These are phyloP conservation scores for Coniochaeta hoffmannii DNA, from an alignment of 2,329 filamentous ascomycete species.

Conservation along the genomic window DNA sequence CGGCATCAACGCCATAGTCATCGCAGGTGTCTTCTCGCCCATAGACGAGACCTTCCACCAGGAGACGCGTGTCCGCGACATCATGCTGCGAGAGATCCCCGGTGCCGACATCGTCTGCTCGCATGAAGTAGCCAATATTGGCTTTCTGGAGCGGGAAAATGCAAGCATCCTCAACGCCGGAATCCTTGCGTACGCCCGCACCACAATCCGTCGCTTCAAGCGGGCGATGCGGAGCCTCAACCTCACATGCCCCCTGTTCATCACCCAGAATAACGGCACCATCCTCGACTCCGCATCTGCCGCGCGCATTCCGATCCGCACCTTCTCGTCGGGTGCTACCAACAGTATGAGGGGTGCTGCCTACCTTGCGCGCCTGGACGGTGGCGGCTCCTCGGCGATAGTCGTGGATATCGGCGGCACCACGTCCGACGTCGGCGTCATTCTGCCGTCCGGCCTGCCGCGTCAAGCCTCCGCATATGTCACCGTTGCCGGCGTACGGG, in stretches of 20 bases:
- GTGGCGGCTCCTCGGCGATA: conserved; percentile 18
- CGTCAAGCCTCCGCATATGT: conserved; percentile 37
- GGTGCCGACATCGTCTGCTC: conserved; percentile 20
- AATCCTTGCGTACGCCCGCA: conserved; percentile 36
- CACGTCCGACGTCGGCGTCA: conserved; percentile 41
- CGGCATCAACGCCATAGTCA: conserved; percentile 34
- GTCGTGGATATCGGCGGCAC: conserved; percentile 49
- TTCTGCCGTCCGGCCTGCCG: conserved; percentile 40
- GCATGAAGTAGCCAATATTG: conserved; percentile 26
- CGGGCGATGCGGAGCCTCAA: conserved; percentile 33
- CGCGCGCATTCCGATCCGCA: conserved; percentile 35
- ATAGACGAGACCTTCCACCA: conserved; percentile 46
- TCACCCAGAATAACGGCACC: conserved; percentile 45
- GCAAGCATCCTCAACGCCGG: conserved; percentile 46
- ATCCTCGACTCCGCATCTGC: conserved; percentile 32
- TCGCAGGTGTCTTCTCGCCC: conserved; percentile 51
- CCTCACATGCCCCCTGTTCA: conserved; percentile 30
- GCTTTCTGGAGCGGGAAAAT: conserved; percentile 42
- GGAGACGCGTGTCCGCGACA: conserved; percentile 39
- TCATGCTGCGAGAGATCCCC: conserved; percentile 37
- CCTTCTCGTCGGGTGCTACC: conserved; percentile 28
- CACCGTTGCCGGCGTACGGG: conserved; percentile 36
- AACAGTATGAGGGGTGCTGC: conserved; percentile 40
- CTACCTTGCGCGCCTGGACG: conserved; percentile 34
- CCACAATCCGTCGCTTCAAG: conserved; percentile 36